phyloP scores from a whole-genome alignment of 495 filamentous ascomycete genomes.

The Penicillium macrosclerotiorum region DNA sequence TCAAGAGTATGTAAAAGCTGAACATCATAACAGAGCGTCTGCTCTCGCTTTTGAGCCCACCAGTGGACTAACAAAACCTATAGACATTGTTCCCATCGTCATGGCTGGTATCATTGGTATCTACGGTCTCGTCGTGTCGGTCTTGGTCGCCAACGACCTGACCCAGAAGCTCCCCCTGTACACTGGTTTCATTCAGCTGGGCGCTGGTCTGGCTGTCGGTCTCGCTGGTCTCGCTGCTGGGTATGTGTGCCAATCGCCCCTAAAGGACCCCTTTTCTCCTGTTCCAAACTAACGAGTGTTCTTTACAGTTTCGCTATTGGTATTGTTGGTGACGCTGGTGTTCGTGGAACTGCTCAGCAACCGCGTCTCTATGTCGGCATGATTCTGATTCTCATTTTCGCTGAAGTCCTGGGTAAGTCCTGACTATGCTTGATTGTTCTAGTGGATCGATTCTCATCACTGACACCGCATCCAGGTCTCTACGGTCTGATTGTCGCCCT shows the following conservation, averaged over 20 bases:
- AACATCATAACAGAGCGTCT: not conserved
- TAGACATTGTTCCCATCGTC: constrained; percentile 99
- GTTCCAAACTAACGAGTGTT: constrained; percentile 12
- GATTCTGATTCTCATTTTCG: constrained; percentile 99
- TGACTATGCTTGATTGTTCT: not conserved
- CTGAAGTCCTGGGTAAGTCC: constrained; percentile 90
- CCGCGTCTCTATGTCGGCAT: constrained; percentile 98
- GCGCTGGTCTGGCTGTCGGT: constrained; percentile 94
- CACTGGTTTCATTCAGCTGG: constrained; percentile 95
- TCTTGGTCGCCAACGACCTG: constrained; percentile 92
- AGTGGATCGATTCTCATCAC: not conserved
- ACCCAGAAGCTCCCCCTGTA: constrained; percentile 80
- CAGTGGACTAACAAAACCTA: not conserved
- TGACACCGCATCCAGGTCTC: constrained; percentile 58
- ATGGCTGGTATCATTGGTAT: constrained; percentile 99
- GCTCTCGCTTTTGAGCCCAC: too few species aligned
- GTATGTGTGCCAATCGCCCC: constrained; percentile 43
- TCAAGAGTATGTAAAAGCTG: constrained; percentile 80
- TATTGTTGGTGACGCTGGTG: constrained; percentile 99
- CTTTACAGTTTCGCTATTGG: constrained; percentile 81
- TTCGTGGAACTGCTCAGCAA: constrained; percentile 96
- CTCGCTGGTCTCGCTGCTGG: constrained; percentile 95
- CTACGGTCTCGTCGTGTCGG: constrained; percentile 98
- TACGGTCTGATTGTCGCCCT: constrained; percentile 98
- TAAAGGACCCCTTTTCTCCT: not conserved